Conservation (phyloP, 495 filamentous ascomycete species). For the Aspergillus saccharolyticus region DNA sequence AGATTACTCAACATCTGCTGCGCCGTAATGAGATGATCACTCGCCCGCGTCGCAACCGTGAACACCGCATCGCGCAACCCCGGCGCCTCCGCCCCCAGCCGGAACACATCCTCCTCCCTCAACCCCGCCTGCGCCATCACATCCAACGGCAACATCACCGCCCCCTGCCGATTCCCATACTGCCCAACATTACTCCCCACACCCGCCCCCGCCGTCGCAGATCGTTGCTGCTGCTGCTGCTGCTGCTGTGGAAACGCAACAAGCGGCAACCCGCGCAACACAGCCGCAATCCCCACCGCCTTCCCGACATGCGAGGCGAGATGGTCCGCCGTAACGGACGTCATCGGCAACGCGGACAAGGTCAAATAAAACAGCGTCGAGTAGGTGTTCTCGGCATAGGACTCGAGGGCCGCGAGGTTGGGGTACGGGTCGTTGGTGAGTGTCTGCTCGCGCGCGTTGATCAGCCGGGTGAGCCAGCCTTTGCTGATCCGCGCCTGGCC, state of each 20-base stretch:
- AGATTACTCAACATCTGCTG: slow-evolving; percentile 84
- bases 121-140: slow-evolving; percentile 78
- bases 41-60: slow-evolving; percentile 82
- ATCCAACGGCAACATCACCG: slow-evolving; percentile 77
- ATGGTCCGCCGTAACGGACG: slow-evolving; percentile 83
- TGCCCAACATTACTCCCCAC: too few relatives aligned
- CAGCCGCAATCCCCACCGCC: slow-evolving; percentile 78
- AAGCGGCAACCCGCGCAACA: slow-evolving; percentile 77
- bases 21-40: slow-evolving; percentile 91
- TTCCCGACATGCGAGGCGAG: slow-evolving; percentile 92
- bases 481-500: slow-evolving; percentile 60
- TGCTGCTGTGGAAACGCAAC: slow-evolving; percentile 72
- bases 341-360: slow-evolving; percentile 67
- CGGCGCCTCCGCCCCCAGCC: slow-evolving; percentile 67
- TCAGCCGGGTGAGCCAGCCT: slow-evolving; percentile 74
- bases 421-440: slow-evolving; percentile 79
- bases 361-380: slow-evolving; percentile 89
- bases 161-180: slow-evolving; percentile 45
- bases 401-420: slow-evolving; percentile 67
- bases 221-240: slow-evolving; percentile 41
- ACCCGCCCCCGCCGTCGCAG: slow-evolving; percentile 16
- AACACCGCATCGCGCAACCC: slow-evolving; percentile 89
- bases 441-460: slow-evolving; percentile 74
- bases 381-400: slow-evolving; percentile 91
- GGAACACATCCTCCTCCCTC: slow-evolving; percentile 82